A percentile compares a stretch with the other conserved stretches of the same genome.
Evolutionary conservation across 495 filamentous ascomycete genomes (phyloP).

Genomic region (Pseudevernia furfuracea): DNA sequence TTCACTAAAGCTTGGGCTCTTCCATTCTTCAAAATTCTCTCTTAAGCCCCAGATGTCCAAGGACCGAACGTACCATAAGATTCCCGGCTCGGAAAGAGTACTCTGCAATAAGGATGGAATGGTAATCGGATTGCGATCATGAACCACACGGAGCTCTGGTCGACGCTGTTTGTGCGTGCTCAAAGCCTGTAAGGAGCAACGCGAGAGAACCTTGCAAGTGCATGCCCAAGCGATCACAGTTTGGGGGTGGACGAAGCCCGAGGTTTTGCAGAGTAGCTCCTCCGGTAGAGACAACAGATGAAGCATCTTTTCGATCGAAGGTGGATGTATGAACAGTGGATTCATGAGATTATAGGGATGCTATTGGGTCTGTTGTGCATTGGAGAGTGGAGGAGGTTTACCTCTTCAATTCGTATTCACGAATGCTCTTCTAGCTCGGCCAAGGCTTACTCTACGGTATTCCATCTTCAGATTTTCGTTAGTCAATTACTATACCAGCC

Average conservation of each 20-base stretch:
- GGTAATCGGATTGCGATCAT: background rate
- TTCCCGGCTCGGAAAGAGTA: background rate
- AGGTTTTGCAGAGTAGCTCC: background rate
- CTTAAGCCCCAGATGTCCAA: background rate
- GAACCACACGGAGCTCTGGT: background rate
- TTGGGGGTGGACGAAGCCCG: background rate
- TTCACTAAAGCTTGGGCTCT: background rate
- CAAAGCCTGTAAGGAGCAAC: background rate
- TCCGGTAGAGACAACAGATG: background rate
- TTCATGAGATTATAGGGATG: no score
- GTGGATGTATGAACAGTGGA: background rate
- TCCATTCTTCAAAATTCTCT: conserved; percentile 1
- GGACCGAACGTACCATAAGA: background rate
- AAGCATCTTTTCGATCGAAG: background rate
- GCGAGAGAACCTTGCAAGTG: background rate
- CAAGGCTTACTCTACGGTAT: no score
- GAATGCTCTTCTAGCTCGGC: no score
- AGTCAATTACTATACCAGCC: no score
- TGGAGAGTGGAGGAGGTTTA: background rate
- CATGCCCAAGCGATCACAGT: background rate
- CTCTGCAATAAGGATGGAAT: background rate
- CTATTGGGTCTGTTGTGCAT: background rate
- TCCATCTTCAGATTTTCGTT: no score
- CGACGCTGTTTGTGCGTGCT: background rate
- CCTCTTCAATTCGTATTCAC: no score